Conservation (phyloP, 1,139 yeast genomes). For the Kodamaea arcana region DNA sequence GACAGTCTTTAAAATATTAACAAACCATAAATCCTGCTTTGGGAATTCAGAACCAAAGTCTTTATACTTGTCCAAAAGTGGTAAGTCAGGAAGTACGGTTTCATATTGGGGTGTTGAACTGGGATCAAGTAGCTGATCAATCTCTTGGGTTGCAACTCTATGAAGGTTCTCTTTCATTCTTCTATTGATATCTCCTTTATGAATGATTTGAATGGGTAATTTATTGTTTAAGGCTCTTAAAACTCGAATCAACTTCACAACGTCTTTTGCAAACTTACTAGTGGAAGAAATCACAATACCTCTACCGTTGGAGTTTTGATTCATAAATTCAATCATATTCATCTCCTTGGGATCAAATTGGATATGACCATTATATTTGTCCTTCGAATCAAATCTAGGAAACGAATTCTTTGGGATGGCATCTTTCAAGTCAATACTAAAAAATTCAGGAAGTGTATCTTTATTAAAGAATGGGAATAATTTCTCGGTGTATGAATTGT, state of each 20-base stretch:
- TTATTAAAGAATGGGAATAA: constrained; percentile 29
- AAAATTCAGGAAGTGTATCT: constrained; percentile 22
- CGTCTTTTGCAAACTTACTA: constrained; percentile 29
- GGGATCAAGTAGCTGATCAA: constrained; percentile 24
- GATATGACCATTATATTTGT: constrained; percentile 8
- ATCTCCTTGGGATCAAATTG: constrained; percentile 8
- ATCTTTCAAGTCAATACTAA: constrained; percentile 6
- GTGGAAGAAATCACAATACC: constrained; percentile 41
- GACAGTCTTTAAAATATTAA: constrained; percentile 28
- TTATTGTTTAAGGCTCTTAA: constrained; percentile 37
- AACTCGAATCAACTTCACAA: constrained; percentile 32
- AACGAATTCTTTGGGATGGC: constrained; percentile 11
- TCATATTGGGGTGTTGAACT: constrained; percentile 13
- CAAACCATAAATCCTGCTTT: constrained; percentile 44
- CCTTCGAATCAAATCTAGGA: constrained; percentile 9
- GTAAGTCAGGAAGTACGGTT: constrained; percentile 21
- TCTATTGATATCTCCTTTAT: constrained; percentile 31
- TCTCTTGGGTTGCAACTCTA: constrained; percentile 31
- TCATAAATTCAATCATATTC: constrained; percentile 21
- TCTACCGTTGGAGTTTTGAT: constrained; percentile 24
- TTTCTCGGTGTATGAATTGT: constrained; percentile 19
- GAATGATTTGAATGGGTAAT: constrained; percentile 39
- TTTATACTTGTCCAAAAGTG: constrained; percentile 15
- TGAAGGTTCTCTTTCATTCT: constrained; percentile 18
- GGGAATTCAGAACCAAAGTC: constrained; percentile 39